Percentiles rank a stretch among this genome's conserved stretches.
Evolutionary conservation across 306 rosid genomes (phyloP).

Genomic region (Cucumis sativus): Cucumber_9930_V3 NC_026657.2:4842501-4843000

Average conservation of each 20-base stretch:
- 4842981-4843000: too few species aligned
- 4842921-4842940: too few species aligned
- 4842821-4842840: conserved; percentile 50
- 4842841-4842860: neutral
- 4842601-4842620: conserved; percentile 37
- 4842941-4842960: too few species aligned
- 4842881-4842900: too few species aligned
- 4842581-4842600: conserved; percentile 12
- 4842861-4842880: too few species aligned
- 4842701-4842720: neutral
- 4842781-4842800: conserved; percentile 19
- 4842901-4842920: too few species aligned
- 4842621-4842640: conserved; percentile 76
- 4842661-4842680: conserved; percentile 9
- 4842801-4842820: conserved; percentile 49
- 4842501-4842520: neutral
- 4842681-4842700: neutral
- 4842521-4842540: conserved; percentile 18
- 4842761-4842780: conserved; percentile 23
- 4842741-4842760: conserved; percentile 2
- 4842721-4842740: conserved; percentile 11
- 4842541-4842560: conserved; percentile 21
- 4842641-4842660: conserved; percentile 25
- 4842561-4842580: conserved; percentile 16
- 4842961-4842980: too few species aligned